phyloP scores from a whole-genome alignment of 2,329 filamentous ascomycete genomes.

The Ascochyta koolunga region DNA sequence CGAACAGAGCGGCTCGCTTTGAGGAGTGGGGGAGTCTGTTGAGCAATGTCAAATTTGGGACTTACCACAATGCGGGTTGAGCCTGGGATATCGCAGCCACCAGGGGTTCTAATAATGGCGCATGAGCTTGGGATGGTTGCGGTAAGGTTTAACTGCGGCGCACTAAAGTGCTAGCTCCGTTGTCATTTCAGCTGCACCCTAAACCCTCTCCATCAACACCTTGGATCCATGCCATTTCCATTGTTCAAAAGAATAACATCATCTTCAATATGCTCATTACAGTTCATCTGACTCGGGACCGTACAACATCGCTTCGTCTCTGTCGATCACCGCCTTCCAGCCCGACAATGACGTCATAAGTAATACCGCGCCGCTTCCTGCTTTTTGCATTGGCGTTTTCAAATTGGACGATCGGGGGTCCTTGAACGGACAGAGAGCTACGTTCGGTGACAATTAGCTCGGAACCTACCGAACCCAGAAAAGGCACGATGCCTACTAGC shows the following conservation, averaged over 20 bases:
- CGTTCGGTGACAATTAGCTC: not conserved
- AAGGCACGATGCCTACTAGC: slow-evolving; percentile 9
- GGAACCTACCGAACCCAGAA: slow-evolving; percentile 2
- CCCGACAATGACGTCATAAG: slow-evolving; percentile 4
- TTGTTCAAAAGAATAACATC: no score
- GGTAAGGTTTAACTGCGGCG: not conserved
- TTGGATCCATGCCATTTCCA: no score
- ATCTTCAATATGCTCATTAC: not conserved
- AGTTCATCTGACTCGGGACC: not conserved
- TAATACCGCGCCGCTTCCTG: not conserved
- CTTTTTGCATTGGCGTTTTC: not conserved
- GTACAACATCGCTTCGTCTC: not conserved
- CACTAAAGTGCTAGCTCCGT: not conserved
- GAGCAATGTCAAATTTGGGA: not conserved
- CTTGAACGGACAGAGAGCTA: slow-evolving; percentile 1
- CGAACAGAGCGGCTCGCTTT: slow-evolving; percentile 1
- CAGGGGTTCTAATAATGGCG: no score
- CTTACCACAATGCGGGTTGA: not conserved
- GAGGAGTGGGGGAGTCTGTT: not conserved
- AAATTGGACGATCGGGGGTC: slow-evolving; percentile 4
- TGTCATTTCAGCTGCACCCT: not conserved
- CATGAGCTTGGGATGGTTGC: no score
- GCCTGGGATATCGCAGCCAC: no score
- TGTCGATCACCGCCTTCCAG: not conserved
- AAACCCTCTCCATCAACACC: no score